These are phyloP conservation scores for Trametes elegans DNA, from an alignment of 768 basidiomycete species.

Conservation along the genomic window DNA sequence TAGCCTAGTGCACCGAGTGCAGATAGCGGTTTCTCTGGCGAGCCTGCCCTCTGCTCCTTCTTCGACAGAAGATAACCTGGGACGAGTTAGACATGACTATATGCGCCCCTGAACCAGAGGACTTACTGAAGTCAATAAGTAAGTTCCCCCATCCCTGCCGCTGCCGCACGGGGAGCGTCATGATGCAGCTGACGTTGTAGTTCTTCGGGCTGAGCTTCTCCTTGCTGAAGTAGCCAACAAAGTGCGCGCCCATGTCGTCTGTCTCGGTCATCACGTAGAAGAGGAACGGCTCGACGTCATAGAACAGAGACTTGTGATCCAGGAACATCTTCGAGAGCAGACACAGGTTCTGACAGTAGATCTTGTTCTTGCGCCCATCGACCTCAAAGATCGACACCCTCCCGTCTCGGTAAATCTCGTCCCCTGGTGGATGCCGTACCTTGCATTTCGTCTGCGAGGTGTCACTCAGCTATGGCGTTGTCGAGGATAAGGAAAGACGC, in stretches of 20 bases:
- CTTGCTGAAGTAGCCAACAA: slow-evolving; percentile 98
- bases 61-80: slow-evolving; percentile 95
- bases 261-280: slow-evolving; percentile 97
- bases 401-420: slow-evolving; percentile 95
- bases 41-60: slow-evolving; percentile 87
- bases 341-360: slow-evolving; percentile 98
- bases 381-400: slow-evolving; percentile 92
- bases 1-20: slow-evolving; percentile 93
- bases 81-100: slow-evolving; percentile 3
- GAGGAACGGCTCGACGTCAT: slow-evolving; percentile 98
- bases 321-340: slow-evolving; percentile 98
- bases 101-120: background rate
- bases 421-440: slow-evolving; percentile 91
- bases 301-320: slow-evolving; percentile 97
- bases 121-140: slow-evolving; percentile 96
- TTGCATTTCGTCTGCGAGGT: slow-evolving; percentile 85
- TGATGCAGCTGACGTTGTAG: slow-evolving; percentile 98
- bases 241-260: slow-evolving; percentile 87
- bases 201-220: slow-evolving; percentile 96
- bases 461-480: background rate
- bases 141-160: slow-evolving; percentile 96
- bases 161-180: slow-evolving; percentile 95
- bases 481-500: background rate
- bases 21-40: slow-evolving; percentile 95
- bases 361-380: slow-evolving; percentile 98